Evolutionary conservation across 306 rosid genomes (phyloP).

Genomic region (Rubus parviflorus): DNA sequence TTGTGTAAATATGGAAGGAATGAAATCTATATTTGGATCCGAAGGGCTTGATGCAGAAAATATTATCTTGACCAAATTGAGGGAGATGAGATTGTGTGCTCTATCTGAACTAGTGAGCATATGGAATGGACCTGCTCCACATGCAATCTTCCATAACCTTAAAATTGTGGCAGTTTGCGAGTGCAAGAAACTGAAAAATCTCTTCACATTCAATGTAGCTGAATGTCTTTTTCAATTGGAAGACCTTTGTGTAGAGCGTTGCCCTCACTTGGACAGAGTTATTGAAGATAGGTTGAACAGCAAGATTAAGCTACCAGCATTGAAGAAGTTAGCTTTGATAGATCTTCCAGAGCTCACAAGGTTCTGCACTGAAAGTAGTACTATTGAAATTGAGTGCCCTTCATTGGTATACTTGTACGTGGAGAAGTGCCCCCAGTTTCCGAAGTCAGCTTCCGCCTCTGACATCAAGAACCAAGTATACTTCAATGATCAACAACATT

Average conservation of each 20-base stretch:
- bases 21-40: neutral
- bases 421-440: neutral
- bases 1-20: neutral
- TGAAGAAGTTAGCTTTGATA: constrained; percentile 5
- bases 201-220: neutral
- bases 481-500: constrained; percentile 1
- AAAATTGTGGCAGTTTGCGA: neutral
- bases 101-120: neutral
- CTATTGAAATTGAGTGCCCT: constrained; percentile 8
- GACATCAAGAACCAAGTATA: constrained; percentile 13
- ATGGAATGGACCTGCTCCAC: neutral
- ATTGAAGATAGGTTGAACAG: neutral
- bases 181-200: constrained; percentile 8
- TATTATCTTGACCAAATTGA: constrained; percentile 3
- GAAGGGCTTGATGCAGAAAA: neutral
- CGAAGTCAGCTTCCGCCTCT: neutral
- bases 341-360: neutral
- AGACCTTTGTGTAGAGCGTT: constrained; percentile 13
- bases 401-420: constrained; percentile 5
- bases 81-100: constrained; percentile 10
- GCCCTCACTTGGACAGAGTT: constrained; percentile 1
- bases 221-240: constrained; percentile 12
- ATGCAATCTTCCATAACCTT: constrained; percentile 10
- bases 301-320: neutral
- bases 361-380: neutral